Conservation (phyloP, 2,329 filamentous ascomycete genomes). For the Fusarium hostae region DNA sequence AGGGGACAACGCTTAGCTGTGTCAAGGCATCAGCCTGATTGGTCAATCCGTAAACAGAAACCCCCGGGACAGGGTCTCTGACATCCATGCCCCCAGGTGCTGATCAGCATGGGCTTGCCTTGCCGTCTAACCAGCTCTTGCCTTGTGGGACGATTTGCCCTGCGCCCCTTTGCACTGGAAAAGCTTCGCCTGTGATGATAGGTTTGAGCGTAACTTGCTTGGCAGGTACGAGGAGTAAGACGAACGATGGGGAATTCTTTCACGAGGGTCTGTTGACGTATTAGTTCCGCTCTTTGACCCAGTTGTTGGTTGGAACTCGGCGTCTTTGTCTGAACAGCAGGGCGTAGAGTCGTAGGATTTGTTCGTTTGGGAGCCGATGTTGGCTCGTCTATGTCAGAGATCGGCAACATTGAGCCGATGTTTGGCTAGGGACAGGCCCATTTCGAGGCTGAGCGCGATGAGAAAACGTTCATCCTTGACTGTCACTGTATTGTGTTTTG, state of each 20-base stretch:
- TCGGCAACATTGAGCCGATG: slow-evolving; percentile 24
- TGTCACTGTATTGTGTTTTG: neutral
- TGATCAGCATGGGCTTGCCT: slow-evolving; percentile 13
- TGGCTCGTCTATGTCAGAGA: slow-evolving; percentile 9
- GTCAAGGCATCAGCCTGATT: neutral
- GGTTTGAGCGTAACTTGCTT: slow-evolving; percentile 13
- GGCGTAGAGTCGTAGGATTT: slow-evolving; percentile 7
- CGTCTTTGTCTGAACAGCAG: slow-evolving; percentile 6
- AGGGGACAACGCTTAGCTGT: slow-evolving; percentile 1
- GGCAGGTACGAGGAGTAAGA: slow-evolving; percentile 16
- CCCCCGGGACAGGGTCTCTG: slow-evolving; percentile 12
- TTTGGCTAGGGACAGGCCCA: slow-evolving; percentile 12
- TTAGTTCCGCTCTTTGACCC: neutral
- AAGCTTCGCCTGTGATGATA: slow-evolving; percentile 20
- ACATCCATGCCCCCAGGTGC: slow-evolving; percentile 20
- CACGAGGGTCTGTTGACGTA: neutral
- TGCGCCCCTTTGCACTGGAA: slow-evolving; percentile 1
- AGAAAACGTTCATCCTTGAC: slow-evolving; percentile 23
- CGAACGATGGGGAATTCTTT: neutral
- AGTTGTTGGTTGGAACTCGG: slow-evolving; percentile 3
- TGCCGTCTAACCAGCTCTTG: slow-evolving; percentile 5
- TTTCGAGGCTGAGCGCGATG: slow-evolving; percentile 26
- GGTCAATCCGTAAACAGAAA: slow-evolving; percentile 26
- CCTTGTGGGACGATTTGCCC: slow-evolving; percentile 22
- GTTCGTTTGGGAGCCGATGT: neutral